Evolutionary conservation across 208 protist species (phyloP).

Genomic region (Herpetomonas tarakana): DNA sequence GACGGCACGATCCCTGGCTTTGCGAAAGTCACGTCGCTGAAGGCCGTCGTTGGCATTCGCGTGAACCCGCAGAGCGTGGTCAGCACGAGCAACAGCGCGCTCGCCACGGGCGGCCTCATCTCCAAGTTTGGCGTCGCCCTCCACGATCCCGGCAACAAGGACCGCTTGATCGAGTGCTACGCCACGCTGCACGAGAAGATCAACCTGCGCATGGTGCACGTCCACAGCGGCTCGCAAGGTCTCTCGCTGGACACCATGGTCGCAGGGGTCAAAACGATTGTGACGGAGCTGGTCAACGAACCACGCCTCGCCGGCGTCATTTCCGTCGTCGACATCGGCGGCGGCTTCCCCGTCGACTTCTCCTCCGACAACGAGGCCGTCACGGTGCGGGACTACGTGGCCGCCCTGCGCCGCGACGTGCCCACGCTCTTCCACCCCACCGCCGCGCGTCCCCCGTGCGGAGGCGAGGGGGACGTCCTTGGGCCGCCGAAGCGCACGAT

Average conservation of each 20-base stretch:
- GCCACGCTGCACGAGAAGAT: constrained; percentile 30
- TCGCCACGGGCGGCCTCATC: constrained; percentile 44
- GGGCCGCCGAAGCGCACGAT: constrained; percentile 18
- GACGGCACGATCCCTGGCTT: constrained; percentile 15
- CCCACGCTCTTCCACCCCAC: constrained; percentile 31
- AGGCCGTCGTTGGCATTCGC: constrained; percentile 50
- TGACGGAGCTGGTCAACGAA: constrained; percentile 26
- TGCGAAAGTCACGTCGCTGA: constrained; percentile 7
- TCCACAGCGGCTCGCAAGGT: constrained; percentile 68
- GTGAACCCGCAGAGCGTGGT: constrained; percentile 66
- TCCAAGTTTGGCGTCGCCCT: constrained; percentile 74
- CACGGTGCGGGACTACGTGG: constrained; percentile 33
- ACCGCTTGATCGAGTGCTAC: constrained; percentile 34
- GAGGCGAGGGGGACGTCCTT: neutral
- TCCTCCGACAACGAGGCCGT: constrained; percentile 32
- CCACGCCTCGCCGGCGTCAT: constrained; percentile 20
- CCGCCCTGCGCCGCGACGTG: constrained; percentile 22
- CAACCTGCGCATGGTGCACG: constrained; percentile 59
- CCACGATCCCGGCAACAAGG: constrained; percentile 38
- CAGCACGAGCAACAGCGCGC: constrained; percentile 33
- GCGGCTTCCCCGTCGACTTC: constrained; percentile 64
- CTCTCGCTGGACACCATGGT: constrained; percentile 57
- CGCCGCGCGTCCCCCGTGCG: constrained; percentile 7
- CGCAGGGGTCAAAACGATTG: constrained; percentile 31
- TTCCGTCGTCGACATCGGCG: constrained; percentile 53